A percentile compares a stretch with the other conserved stretches of the same genome.
phyloP scores from a whole-genome alignment of 345 rosid species.

The Aurinia saxatilis region DNA sequence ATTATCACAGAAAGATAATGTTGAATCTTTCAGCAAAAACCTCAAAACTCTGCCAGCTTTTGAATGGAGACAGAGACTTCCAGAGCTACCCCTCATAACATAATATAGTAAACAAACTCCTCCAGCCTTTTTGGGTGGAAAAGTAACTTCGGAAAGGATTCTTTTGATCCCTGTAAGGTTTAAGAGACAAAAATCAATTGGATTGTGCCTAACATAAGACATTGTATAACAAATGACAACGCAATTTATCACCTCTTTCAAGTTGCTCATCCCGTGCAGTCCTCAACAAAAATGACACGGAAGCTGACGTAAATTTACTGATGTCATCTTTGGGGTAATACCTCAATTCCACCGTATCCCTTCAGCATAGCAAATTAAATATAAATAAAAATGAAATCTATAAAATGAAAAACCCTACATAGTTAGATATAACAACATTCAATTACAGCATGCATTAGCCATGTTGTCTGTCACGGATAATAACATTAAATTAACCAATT shows the following conservation, averaged over 20 bases:
- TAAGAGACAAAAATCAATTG: conserved; percentile 1
- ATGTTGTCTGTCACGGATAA: background rate
- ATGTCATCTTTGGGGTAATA: conserved; percentile 60
- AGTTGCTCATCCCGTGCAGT: conserved; percentile 53
- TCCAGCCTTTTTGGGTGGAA: conserved; percentile 43
- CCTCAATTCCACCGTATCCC: conserved; percentile 62
- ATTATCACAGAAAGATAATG: conserved; percentile 45
- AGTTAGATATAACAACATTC: background rate
- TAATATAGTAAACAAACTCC: conserved; percentile 55
- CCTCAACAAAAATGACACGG: conserved; percentile 82
- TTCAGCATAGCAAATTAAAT: conserved; percentile 25
- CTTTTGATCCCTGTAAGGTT: conserved; percentile 49
- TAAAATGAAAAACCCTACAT: background rate
- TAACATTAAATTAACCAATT: background rate
- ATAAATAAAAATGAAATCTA: background rate
- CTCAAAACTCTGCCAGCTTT: conserved; percentile 47
- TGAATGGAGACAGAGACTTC: conserved; percentile 63
- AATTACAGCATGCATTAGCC: background rate
- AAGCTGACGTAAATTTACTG: conserved; percentile 65
- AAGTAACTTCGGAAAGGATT: conserved; percentile 57
- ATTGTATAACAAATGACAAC: background rate
- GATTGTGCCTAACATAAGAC: background rate
- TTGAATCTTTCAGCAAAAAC: conserved; percentile 44
- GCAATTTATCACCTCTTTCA: conserved; percentile 44
- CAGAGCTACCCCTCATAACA: conserved; percentile 56